Percentiles rank a stretch among this genome's conserved stretches.
phyloP scores from a whole-genome alignment of 2,329 filamentous ascomycete genomes.

The Xylaria sp. region DNA sequence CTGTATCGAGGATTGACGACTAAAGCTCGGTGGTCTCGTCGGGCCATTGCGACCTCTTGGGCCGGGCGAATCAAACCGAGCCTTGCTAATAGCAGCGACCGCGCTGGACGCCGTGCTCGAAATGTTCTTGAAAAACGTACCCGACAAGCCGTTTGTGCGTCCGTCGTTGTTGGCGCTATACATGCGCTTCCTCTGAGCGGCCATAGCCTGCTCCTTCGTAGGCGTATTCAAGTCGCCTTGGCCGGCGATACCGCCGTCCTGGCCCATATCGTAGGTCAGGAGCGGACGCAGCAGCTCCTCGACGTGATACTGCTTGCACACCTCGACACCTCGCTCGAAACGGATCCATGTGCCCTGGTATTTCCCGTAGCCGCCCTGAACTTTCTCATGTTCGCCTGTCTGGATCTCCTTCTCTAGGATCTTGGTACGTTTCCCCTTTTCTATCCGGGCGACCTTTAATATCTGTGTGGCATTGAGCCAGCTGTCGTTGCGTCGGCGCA shows the following conservation, averaged over 20 bases:
- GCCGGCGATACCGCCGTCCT: slow-evolving; percentile 76
- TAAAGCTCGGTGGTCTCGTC: slow-evolving; percentile 74
- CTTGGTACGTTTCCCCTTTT: slow-evolving; percentile 97
- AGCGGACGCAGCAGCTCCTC: slow-evolving; percentile 80
- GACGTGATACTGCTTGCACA: slow-evolving; percentile 83
- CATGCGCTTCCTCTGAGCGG: slow-evolving; percentile 89
- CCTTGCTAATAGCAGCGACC: slow-evolving; percentile 96
- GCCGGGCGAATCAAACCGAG: slow-evolving; percentile 87
- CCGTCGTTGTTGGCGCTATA: slow-evolving; percentile 81
- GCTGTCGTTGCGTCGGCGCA: slow-evolving; percentile 93
- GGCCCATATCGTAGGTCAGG: slow-evolving; percentile 82
- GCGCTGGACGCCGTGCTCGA: slow-evolving; percentile 92
- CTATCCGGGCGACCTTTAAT: slow-evolving; percentile 94
- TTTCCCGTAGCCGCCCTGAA: slow-evolving; percentile 97
- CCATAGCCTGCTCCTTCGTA: slow-evolving; percentile 99
- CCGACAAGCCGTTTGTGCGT: slow-evolving; percentile 72
- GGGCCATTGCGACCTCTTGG: slow-evolving; percentile 73
- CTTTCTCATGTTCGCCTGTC: slow-evolving; percentile 96
- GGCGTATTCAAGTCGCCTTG: slow-evolving; percentile 88
- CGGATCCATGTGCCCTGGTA: slow-evolving; percentile 99
- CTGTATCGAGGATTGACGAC: slow-evolving; percentile 76
- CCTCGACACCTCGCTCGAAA: slow-evolving; percentile 89
- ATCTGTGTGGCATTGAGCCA: slow-evolving; percentile 99
- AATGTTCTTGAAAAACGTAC: slow-evolving; percentile 97
- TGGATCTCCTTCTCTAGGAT: slow-evolving; percentile 98